Evolutionary conservation across 495 filamentous ascomycete genomes (phyloP).

Genomic region (Astrothelium macrocarpum): DNA sequence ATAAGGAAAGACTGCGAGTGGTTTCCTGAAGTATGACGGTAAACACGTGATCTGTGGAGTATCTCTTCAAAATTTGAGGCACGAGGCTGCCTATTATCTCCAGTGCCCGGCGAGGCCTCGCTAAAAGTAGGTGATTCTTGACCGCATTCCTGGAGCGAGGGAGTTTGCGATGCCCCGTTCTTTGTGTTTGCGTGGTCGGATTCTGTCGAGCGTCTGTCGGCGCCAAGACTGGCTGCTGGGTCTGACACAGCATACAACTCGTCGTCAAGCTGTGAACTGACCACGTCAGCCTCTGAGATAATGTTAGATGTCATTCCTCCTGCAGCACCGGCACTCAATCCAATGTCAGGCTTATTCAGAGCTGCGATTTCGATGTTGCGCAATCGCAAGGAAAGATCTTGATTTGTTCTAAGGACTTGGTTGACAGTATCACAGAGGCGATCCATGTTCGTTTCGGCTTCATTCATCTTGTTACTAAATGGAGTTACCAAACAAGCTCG

Average conservation of each 20-base stretch:
- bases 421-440: slow-evolving; percentile 7
- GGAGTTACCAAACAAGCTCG: neutral
- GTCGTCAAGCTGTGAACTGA: no score
- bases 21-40: neutral
- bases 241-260: neutral
- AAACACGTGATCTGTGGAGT: slow-evolving; percentile 5
- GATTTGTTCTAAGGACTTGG: slow-evolving; percentile 5
- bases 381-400: neutral
- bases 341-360: neutral
- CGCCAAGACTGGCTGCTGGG: neutral
- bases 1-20: neutral
- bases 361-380: slow-evolving; percentile 7
- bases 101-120: neutral
- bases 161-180: no score
- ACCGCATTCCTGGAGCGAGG: no score
- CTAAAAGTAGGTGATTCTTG: no score
- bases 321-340: no score
- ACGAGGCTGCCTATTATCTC: neutral
- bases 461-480: neutral
- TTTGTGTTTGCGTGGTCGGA: no score
- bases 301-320: no score
- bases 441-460: slow-evolving; percentile 8
- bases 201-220: neutral
- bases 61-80: neutral
- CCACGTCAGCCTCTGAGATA: no score